Conservation (phyloP, 495 filamentous ascomycete genomes). For the Hypoxylon lienhwacheense region DNA sequence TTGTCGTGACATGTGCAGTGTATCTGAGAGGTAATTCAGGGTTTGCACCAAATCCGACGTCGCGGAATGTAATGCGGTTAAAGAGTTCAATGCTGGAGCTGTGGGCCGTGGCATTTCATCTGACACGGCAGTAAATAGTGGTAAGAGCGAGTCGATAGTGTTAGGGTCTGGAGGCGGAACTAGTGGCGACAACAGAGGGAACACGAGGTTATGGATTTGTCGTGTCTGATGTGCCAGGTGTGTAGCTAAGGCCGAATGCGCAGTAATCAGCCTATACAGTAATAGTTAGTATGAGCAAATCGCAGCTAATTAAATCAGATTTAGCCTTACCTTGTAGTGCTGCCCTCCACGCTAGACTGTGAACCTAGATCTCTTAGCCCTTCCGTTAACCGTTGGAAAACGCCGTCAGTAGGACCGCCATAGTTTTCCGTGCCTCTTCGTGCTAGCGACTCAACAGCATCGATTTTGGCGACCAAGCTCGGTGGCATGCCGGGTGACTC, state of each 20-base stretch:
- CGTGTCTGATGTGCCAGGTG: conserved; percentile 85
- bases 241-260: conserved; percentile 79
- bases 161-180: conserved; percentile 56
- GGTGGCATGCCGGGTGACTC: conserved; percentile 70
- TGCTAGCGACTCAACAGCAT: conserved; percentile 73
- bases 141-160: conserved; percentile 66
- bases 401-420: conserved; percentile 66
- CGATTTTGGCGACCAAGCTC: conserved; percentile 72
- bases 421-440: conserved; percentile 72
- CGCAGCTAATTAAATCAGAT: no score
- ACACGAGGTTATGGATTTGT: conserved; percentile 75
- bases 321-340: conserved; percentile 75
- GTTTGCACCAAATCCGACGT: conserved; percentile 78
- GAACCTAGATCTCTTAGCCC: conserved; percentile 74
- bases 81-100: conserved; percentile 56
- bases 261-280: conserved; percentile 72
- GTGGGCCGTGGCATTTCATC: conserved; percentile 59
- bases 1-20: conserved; percentile 91
- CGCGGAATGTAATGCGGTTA: conserved; percentile 62
- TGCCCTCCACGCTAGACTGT: conserved; percentile 79
- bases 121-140: conserved; percentile 59
- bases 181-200: conserved; percentile 67
- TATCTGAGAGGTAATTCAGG: conserved; percentile 85
- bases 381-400: conserved; percentile 71
- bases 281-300: no score